These are phyloP conservation scores for Podospora pseudopauciseta DNA, from an alignment of 495 filamentous ascomycete species.

Conservation along the genomic window DNA sequence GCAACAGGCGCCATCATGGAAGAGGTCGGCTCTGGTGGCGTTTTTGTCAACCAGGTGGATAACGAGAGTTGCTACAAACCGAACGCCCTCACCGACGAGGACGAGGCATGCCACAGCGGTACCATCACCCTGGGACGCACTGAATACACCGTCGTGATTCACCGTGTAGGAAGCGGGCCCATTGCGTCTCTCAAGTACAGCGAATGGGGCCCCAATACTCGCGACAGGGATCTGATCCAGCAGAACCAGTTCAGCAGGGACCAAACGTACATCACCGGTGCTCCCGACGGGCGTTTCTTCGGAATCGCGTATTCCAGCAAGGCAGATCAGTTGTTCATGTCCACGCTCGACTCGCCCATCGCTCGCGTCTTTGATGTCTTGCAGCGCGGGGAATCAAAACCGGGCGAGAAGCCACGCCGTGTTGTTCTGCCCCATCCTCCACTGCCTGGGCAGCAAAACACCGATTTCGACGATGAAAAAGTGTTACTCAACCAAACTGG, in stretches of 20 bases:
- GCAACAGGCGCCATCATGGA: constrained; percentile 68
- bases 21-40: constrained; percentile 45
- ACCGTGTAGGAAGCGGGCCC: constrained; percentile 67
- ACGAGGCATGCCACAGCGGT: constrained; percentile 67
- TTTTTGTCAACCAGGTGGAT: constrained; percentile 44
- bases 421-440: constrained; percentile 83
- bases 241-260: constrained; percentile 80
- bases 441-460: constrained; percentile 58
- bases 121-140: constrained; percentile 76
- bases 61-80: constrained; percentile 55
- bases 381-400: constrained; percentile 57
- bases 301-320: constrained; percentile 63
- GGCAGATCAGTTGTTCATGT: constrained; percentile 41
- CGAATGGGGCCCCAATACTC: constrained; percentile 93
- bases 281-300: constrained; percentile 81
- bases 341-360: constrained; percentile 77
- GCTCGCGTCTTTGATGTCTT: constrained; percentile 89
- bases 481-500: constrained; percentile 87
- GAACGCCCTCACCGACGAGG: constrained; percentile 62
- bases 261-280: constrained; percentile 80
- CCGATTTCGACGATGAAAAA: constrained; percentile 53
- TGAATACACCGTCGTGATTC: constrained; percentile 84
- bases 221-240: constrained; percentile 78
- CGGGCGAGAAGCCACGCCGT: constrained; percentile 58
- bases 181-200: constrained; percentile 91